Percentiles rank a stretch among this genome's conserved stretches.
These are phyloP conservation scores for Colletotrichum sojae DNA, from an alignment of 2,329 filamentous ascomycete species.

Conservation along the genomic window DNA sequence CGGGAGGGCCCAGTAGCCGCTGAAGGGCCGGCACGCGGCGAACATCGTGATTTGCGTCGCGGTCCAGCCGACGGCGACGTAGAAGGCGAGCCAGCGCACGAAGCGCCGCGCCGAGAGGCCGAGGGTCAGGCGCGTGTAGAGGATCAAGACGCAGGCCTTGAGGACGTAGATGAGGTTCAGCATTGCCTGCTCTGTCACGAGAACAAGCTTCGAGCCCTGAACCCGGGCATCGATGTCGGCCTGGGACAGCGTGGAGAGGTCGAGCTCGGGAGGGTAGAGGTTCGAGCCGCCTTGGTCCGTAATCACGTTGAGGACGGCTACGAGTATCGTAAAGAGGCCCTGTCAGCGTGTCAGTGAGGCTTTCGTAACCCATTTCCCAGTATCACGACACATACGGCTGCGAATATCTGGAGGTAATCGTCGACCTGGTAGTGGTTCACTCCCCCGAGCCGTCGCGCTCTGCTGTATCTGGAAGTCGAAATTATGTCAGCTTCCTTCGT, in stretches of 20 bases:
- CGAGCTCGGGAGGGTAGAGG: slow-evolving; percentile 54
- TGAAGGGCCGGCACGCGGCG: slow-evolving; percentile 60
- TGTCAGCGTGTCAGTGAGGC: background rate
- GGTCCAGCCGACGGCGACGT: slow-evolving; percentile 57
- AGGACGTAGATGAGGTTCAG: slow-evolving; percentile 47
- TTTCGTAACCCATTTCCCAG: background rate
- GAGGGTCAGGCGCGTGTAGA: slow-evolving; percentile 58
- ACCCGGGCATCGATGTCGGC: slow-evolving; percentile 57
- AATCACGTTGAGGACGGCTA: slow-evolving; percentile 22
- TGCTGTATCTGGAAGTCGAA: slow-evolving; percentile 16
- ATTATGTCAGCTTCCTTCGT: background rate
- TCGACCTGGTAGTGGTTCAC: slow-evolving; percentile 16
- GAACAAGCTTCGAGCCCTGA: slow-evolving; percentile 59
- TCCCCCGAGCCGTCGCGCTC: slow-evolving; percentile 23
- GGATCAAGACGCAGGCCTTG: slow-evolving; percentile 61
- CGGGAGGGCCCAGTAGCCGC: slow-evolving; percentile 63
- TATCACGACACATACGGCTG: slow-evolving; percentile 12
- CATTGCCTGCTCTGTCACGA: slow-evolving; percentile 60
- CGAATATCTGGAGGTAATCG: slow-evolving; percentile 36
- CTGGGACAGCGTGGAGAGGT: slow-evolving; percentile 44
- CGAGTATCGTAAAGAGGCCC: slow-evolving; percentile 26
- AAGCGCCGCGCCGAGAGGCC: slow-evolving; percentile 50
- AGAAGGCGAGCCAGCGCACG: slow-evolving; percentile 56
- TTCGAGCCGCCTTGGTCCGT: slow-evolving; percentile 46
- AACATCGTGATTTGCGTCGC: slow-evolving; percentile 62